Conservation (phyloP, 73 alveolate genomes). For the Stentor coeruleus region DNA sequence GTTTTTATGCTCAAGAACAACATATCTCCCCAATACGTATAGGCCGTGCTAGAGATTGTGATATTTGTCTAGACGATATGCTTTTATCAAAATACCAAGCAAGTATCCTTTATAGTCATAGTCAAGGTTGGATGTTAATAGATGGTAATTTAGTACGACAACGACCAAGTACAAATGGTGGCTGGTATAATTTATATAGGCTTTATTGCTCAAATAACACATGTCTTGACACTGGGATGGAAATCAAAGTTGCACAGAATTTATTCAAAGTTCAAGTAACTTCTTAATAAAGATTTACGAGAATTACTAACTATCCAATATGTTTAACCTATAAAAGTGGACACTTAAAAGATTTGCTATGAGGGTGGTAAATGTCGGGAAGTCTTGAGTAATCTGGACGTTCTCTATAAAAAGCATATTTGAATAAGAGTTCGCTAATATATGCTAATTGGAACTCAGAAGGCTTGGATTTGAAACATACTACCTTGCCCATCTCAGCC, state of each 20-base stretch:
- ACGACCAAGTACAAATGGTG: conserved; percentile 25
- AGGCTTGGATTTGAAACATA: not conserved
- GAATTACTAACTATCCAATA: not conserved
- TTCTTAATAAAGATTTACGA: not conserved
- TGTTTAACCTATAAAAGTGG: conserved; percentile 9
- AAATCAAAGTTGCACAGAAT: not conserved
- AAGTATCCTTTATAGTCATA: conserved; percentile 8
- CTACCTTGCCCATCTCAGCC: conserved; percentile 24
- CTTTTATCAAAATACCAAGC: conserved; percentile 8
- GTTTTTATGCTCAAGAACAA: conserved; percentile 16
- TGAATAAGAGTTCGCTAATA: not conserved
- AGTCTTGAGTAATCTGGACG: not conserved
- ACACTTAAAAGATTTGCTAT: conserved; percentile 5
- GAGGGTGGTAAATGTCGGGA: conserved; percentile 14
- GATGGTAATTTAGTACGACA: conserved; percentile 2
- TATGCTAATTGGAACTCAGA: not conserved
- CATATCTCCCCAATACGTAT: not conserved
- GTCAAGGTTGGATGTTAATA: conserved; percentile 15
- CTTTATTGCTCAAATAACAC: conserved; percentile 5
- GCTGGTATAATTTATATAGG: conserved; percentile 7
- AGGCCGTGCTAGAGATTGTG: conserved; percentile 8
- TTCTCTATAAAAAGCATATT: conserved; percentile 22
- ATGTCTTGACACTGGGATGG: not conserved
- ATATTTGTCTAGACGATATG: not conserved
- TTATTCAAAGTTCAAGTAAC: not conserved